Evolutionary conservation across 176 grass and related monocot species (phyloP).

Genomic region (Typha latifolia): DNA sequence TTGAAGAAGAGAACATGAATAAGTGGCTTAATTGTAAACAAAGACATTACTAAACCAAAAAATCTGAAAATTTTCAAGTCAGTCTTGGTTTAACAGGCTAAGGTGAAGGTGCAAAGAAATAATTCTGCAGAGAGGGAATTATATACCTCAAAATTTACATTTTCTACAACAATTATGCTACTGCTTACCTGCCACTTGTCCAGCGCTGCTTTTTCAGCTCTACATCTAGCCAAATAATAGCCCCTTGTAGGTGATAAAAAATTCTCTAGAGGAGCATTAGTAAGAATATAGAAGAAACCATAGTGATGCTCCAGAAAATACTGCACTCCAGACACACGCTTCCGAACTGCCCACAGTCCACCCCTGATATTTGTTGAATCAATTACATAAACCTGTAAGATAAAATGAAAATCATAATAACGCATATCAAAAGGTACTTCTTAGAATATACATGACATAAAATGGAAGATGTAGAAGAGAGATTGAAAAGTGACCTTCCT

Average conservation of each 20-base stretch:
- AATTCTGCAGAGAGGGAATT: too few species aligned
- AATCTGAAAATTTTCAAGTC: background rate
- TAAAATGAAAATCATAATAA: slow-evolving; percentile 25
- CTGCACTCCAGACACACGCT: slow-evolving; percentile 64
- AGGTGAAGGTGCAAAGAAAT: too few species aligned
- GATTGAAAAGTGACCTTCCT: slow-evolving; percentile 67
- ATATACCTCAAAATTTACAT: background rate
- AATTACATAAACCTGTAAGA: slow-evolving; percentile 82
- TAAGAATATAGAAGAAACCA: slow-evolving; percentile 95
- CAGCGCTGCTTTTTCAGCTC: slow-evolving; percentile 57
- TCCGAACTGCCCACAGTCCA: slow-evolving; percentile 56
- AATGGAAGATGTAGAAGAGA: background rate
- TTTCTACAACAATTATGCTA: background rate
- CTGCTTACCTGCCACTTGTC: slow-evolving; percentile 63
- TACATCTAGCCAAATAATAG: slow-evolving; percentile 72
- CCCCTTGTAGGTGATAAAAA: slow-evolving; percentile 35
- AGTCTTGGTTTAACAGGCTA: too few species aligned
- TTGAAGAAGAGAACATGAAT: background rate
- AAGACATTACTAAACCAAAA: background rate
- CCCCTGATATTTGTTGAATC: slow-evolving; percentile 50
- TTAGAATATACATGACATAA: background rate
- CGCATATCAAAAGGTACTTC: slow-evolving; percentile 6
- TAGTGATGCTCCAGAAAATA: slow-evolving; percentile 95
- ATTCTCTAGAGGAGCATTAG: slow-evolving; percentile 52
- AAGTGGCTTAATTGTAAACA: background rate